Percentiles rank a stretch among this genome's conserved stretches.
phyloP scores from a whole-genome alignment of 306 rosid species.

The barrel medic (Medicago truncatula) region DNA sequence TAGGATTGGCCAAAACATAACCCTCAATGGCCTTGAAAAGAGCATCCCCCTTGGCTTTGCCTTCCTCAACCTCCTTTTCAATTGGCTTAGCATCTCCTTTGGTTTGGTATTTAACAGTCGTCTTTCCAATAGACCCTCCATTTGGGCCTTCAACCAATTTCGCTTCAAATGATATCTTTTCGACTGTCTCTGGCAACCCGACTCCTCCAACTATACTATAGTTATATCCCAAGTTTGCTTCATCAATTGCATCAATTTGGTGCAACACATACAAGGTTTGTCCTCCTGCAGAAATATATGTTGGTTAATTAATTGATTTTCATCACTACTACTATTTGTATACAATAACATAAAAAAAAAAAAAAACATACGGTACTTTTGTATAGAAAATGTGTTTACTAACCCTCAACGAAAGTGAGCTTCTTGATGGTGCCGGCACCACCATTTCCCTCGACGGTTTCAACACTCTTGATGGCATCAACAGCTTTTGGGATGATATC shows the following conservation, averaged over 20 bases:
- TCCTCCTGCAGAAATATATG: slow-evolving; percentile 28
- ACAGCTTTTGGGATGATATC: slow-evolving; percentile 46
- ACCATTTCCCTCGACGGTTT: slow-evolving; percentile 50
- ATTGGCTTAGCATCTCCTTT: slow-evolving; percentile 44
- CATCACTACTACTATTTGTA: neutral
- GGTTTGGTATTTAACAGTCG: slow-evolving; percentile 1
- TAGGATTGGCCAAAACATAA: slow-evolving; percentile 49
- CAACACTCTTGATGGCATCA: slow-evolving; percentile 31
- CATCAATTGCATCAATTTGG: slow-evolving; percentile 44
- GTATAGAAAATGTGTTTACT: neutral
- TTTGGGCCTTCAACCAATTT: slow-evolving; percentile 39
- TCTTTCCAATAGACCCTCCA: slow-evolving; percentile 47
- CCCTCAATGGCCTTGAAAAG: slow-evolving; percentile 55
- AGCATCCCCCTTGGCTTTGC: slow-evolving; percentile 46
- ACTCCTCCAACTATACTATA: slow-evolving; percentile 51
- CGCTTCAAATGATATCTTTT: slow-evolving; percentile 41
- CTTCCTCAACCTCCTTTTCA: slow-evolving; percentile 39
- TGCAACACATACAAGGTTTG: slow-evolving; percentile 42
- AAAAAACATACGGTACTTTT: no score
- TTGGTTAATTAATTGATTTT: neutral
- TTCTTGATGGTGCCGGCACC: slow-evolving; percentile 56
- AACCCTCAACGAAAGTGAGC: slow-evolving; percentile 40
- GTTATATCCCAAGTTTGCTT: slow-evolving; percentile 33
- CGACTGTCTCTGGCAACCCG: slow-evolving; percentile 28
- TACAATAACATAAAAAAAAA: no score